phyloP scores from a whole-genome alignment of 148 eudicot species.

The Fagopyrum esculentum region DNA sequence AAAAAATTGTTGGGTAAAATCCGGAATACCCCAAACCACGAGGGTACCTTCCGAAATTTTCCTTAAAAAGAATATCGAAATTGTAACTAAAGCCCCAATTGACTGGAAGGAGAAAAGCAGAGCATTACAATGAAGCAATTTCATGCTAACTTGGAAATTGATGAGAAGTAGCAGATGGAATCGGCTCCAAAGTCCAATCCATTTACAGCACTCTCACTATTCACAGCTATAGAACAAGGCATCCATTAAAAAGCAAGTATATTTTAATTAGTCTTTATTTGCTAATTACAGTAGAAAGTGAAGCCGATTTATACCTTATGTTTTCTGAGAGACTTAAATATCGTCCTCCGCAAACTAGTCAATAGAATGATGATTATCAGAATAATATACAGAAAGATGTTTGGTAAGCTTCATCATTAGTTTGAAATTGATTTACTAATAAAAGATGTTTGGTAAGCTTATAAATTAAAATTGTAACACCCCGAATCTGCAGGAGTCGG shows the following conservation, averaged over 20 bases:
- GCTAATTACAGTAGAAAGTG: background rate
- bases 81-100: background rate
- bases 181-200: background rate
- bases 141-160: background rate
- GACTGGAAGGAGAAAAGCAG: background rate
- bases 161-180: background rate
- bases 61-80: background rate
- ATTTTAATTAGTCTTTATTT: background rate
- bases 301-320: background rate
- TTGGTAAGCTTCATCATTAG: background rate
- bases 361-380: background rate
- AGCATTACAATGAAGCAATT: background rate
- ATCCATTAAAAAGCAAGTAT: background rate
- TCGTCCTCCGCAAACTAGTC: background rate
- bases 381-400: background rate
- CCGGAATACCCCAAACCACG: no score
- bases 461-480: no score
- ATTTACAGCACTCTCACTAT: background rate
- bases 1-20: no score
- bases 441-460: background rate
- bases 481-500: no score
- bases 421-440: background rate
- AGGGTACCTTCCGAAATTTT: no score
- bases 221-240: background rate
- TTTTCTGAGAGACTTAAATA: background rate